Evolutionary conservation across 2,329 filamentous ascomycete species (phyloP), one percentile per base, ranked within the genome.

Genomic region (Diplodia scrobiculata): DNA sequence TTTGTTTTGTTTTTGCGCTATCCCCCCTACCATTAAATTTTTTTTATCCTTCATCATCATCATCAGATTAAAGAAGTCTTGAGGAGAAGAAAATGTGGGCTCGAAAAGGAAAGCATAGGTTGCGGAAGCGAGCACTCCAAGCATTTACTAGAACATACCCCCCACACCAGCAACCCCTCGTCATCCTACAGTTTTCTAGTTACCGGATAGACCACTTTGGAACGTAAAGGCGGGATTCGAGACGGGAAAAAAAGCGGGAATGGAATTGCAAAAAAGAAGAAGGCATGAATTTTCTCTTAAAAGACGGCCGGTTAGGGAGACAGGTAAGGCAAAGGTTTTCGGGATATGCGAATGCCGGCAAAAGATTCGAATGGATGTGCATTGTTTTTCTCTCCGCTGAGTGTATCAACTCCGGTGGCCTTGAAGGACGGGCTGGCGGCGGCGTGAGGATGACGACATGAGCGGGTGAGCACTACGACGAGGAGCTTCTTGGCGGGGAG

Each of bases 131-230:
- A 47, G 48, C n/a, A 48, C 45, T 62, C 29, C 27, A 50, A 62
- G 45, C 58, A 62, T 62, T 60, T 25, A 50, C 41, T 62, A 62
- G 58, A 50, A 62, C 48, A 62, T 62, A 62, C 58, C 58, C 58
- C 45, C 17, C 21, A 14, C n/a, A 21, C 45, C 53, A 38, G 52
- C 21, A 13, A 45, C 27, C 45, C 7, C 41, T 60, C 55, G 47
- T 29, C 50, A 53, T 17, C 58, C 27, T 19, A 13, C 10, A 27
- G 11, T 62, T 62, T 47, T 47, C 48, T 10, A 34, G 48, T 62
- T 29, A 25, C 21, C 2, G 21, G 45, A 51, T 62, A 62, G 58
- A 62, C 41, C 14, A 45, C 17, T 48, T 48, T 60, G 41, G 55
- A 41, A 48, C 27, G 55, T 60, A 60, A 48, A 34, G 45, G 58